Evolutionary conservation across 495 filamentous ascomycete genomes (phyloP).

Genomic region (Evernia prunastri): DNA sequence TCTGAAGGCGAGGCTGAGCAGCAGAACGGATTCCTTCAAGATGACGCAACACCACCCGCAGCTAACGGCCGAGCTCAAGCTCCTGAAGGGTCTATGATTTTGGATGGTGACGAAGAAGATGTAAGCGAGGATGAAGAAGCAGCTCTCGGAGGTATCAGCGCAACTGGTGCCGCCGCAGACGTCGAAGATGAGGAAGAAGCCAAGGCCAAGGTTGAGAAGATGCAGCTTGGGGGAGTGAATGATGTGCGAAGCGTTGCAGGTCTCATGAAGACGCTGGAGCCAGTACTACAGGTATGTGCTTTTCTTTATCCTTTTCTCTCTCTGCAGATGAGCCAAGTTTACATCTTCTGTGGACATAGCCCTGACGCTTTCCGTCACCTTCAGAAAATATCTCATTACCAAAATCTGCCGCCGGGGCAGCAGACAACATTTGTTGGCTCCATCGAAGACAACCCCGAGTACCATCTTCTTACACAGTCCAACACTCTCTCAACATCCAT

Average conservation of each 20-base stretch:
- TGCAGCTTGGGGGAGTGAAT: conserved; percentile 62
- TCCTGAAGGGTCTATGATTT: conserved; percentile 39
- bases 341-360: conserved; percentile 40
- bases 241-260: conserved; percentile 70
- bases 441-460: conserved; percentile 81
- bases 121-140: conserved; percentile 27
- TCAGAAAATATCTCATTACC: conserved; percentile 72
- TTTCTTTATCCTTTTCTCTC: conserved; percentile 12
- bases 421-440: conserved; percentile 59
- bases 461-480: conserved; percentile 72
- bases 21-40: conserved; percentile 40
- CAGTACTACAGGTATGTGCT: conserved; percentile 67
- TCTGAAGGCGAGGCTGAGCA: conserved; percentile 53
- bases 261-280: conserved; percentile 69
- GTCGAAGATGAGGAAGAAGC: conserved; percentile 60
- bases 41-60: conserved; percentile 27
- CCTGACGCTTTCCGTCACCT: conserved; percentile 50
- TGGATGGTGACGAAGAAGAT: conserved; percentile 44
- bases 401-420: conserved; percentile 58
- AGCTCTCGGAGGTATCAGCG: conserved; percentile 11
- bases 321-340: conserved; percentile 34
- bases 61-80: conserved; percentile 34
- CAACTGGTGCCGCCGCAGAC: conserved; percentile 35
- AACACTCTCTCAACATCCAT: conserved; percentile 83
- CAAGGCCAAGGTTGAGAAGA: conserved; percentile 70